Conservation (phyloP, 140 eudicot genomes). For the Senecio squalidus region DNA sequence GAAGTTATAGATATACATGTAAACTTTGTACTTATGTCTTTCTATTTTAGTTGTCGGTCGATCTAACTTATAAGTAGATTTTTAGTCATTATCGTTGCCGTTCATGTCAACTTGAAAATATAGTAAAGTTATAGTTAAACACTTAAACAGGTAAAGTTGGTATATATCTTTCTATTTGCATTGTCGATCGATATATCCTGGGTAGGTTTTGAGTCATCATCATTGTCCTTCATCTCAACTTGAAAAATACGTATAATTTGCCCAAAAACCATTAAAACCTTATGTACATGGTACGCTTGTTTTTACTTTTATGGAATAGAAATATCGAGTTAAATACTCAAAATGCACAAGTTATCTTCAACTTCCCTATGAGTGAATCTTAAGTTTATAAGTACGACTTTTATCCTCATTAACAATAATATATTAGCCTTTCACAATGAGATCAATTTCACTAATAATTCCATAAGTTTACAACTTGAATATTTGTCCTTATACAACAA, state of each 20-base stretch:
- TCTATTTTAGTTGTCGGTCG: too few species aligned
- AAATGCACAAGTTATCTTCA: neutral
- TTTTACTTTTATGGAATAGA: too few species aligned
- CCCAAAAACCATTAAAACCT: neutral
- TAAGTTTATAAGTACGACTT: neutral
- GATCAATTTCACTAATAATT: neutral
- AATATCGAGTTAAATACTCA: too few species aligned
- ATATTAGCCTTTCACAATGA: neutral
- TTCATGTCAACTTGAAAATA: too few species aligned
- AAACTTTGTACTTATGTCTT: too few species aligned
- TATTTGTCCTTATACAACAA: slow-evolving; percentile 3
- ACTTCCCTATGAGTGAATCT: neutral
- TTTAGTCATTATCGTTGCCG: too few species aligned
- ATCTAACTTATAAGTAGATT: too few species aligned
- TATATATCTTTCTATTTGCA: too few species aligned
- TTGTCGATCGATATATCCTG: neutral
- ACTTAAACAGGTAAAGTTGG: too few species aligned
- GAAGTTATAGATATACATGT: too few species aligned
- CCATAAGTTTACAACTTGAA: neutral
- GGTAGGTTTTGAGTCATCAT: slow-evolving; percentile 1
- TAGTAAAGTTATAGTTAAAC: too few species aligned
- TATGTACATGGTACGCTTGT: too few species aligned
- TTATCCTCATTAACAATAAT: neutral
- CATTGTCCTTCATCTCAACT: neutral
- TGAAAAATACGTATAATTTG: neutral